Base-by-base conservation (phyloP, 768 basidiomycete genomes). In the Amanita rimosa region DNA sequence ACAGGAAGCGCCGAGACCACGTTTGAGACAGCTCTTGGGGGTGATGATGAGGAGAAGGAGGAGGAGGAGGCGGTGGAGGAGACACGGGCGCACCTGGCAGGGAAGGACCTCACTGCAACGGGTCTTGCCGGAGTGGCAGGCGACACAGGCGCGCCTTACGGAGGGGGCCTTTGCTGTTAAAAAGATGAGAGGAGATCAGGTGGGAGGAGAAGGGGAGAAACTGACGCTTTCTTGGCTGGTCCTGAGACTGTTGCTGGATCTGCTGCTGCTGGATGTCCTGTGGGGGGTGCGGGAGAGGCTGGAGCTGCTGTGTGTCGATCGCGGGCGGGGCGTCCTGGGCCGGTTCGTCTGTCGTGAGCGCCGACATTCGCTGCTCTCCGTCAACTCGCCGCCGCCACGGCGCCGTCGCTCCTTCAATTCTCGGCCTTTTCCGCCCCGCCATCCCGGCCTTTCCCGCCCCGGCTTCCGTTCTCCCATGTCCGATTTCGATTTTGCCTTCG, bases 51-150 rank as follows among this genome's bases (percentile, higher is more conserved):
- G 16, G 45, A 42, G 22, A 29, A 47, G 16, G 27, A 26, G 22
- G 22, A 24, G 27, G 27, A 27, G 27, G 27, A 27, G 45, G 49
- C 47, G 44, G 39, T 37, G 31, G 45, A 45, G 31, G 29, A 27
- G 22, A 40, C 47, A 9, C 45, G 49, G 42, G 37, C 16, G 46
- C 54, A 83, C 85, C 78, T 87, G 85, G 64, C 86, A 89, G 6
- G 86, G 86, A 16, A 89, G 72, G 29, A 78, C 79, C 65, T 89
- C 86, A 56, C 83, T 86, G 57, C 86, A 89, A 56, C 85, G 70
- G 10, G 86, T 89, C 67, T 89, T 89, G 45, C 86, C 86, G 44
- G 83, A 70, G 63, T 89, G 86, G 64, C 86, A 89, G 11, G 86
- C 82, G 34, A 79, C 75, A 54, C 86, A 89, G 1, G 86, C 86